Evolutionary conservation across 495 filamentous ascomycete species (phyloP).

Genomic region (Clavariopsis aquatica): DNA sequence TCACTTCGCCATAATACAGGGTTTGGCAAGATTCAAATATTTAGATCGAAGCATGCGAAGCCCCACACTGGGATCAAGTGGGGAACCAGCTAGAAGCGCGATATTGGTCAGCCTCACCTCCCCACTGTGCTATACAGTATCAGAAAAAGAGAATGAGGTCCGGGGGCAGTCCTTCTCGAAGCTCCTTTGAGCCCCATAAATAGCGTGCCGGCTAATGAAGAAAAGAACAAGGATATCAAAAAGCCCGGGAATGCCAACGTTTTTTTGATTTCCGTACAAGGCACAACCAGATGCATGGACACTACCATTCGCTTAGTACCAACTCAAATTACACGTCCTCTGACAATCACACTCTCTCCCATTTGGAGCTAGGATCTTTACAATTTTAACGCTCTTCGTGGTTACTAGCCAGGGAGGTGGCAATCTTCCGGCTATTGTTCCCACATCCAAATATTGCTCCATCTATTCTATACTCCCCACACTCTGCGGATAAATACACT

Average conservation of each 20-base stretch:
- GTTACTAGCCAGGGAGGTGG: conserved; percentile 23
- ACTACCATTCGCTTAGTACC: conserved; percentile 8
- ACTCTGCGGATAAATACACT: conserved; percentile 31
- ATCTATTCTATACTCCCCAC: conserved; percentile 31
- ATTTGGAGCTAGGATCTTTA: neutral
- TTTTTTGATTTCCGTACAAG: neutral
- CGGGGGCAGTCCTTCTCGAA: neutral
- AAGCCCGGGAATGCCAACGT: neutral
- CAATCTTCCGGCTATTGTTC: conserved; percentile 25
- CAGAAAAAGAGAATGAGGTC: neutral
- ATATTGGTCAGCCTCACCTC: conserved; percentile 1
- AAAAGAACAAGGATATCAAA: neutral
- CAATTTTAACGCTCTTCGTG: neutral
- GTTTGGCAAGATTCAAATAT: neutral
- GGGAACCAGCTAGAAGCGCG: neutral
- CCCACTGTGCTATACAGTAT: neutral
- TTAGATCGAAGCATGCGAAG: neutral
- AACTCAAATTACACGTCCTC: conserved; percentile 11
- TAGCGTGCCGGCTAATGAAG: conserved; percentile 5
- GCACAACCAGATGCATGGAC: neutral
- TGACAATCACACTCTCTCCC: neutral
- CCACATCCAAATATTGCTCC: conserved; percentile 17
- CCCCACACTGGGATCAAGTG: neutral
- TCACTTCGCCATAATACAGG: neutral
- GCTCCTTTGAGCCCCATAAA: neutral